A percentile compares a stretch with the other conserved stretches of the same genome.
Evolutionary conservation across 495 filamentous ascomycete species (phyloP).

Genomic region (Parmelia sp.): DNA sequence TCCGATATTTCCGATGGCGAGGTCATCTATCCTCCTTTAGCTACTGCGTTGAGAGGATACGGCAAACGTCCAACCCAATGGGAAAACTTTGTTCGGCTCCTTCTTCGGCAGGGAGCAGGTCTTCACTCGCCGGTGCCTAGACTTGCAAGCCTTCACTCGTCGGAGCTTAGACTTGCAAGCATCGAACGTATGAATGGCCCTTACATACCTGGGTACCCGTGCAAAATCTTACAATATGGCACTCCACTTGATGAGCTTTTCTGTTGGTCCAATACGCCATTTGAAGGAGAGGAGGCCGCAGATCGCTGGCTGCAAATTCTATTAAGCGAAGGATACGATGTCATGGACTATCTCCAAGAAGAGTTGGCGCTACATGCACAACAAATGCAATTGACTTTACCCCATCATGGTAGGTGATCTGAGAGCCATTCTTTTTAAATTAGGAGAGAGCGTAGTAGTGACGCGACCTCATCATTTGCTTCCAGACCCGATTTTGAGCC

Average conservation of each 20-base stretch:
- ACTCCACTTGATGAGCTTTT: slow-evolving; percentile 4
- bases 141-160: too few relatives aligned
- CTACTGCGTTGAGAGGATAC: neutral
- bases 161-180: too few relatives aligned
- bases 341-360: neutral
- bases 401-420: neutral
- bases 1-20: neutral
- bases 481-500: too few relatives aligned
- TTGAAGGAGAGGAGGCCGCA: neutral
- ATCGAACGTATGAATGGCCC: too few relatives aligned
- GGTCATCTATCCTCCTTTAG: neutral
- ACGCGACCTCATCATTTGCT: too few relatives aligned
- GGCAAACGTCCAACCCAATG: neutral
- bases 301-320: slow-evolving; percentile 1
- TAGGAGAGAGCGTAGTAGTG: too few relatives aligned
- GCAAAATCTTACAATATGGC: neutral
- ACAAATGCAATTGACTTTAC: neutral
- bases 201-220: too few relatives aligned
- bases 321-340: neutral
- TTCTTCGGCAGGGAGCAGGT: neutral
- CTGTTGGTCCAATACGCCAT: neutral
- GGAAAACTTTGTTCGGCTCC: neutral
- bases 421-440: too few relatives aligned
- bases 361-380: neutral
- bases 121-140: neutral